Base-by-base conservation (phyloP, 2,329 filamentous ascomycete species). In the Penicillium janthinellum region DNA sequence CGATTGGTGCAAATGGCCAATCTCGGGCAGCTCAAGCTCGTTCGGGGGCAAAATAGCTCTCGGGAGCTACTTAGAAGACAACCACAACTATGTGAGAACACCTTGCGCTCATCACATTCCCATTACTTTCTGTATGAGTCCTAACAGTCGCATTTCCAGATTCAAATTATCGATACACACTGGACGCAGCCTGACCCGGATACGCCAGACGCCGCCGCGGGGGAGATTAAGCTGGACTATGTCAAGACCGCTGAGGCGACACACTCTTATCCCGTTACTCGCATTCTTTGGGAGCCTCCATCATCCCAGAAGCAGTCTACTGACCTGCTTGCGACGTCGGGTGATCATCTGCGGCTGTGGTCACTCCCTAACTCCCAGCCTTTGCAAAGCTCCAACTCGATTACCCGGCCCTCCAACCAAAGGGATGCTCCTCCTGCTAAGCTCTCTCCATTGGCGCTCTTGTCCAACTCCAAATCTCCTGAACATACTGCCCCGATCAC, bases 1-100 rank as follows among this genome's bases (percentile, higher is more conserved):
- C 70, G 95, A 99, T 79, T 99, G 95, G 95, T 99, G 95, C 81
- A 99, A 99, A 78, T 99, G 95, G 94, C 87, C 90, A 15, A 88
- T 94, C 2, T 87, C 92, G 42, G 70, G 88, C 78, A 70, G 60
- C 48, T 67, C 88, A 39, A 75, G 71, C 54, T 80, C 81, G 66
- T 88, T 91, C 63, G 92, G 91, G 3, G 95, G 95, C 41, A 98
- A 98, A 78, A 85, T 99, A 68, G 95, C 95, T 12, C 84, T 99
- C 41, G 95, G 94, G 60, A 99, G 95, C 80, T 98, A 98, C 75
- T 81, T 98, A 54, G 95, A 99, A 78, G 95, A 99, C 77, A 94
- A 93, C 5, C 95, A 99, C 79, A 99, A 99, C 75, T 99, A 96
- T 82, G 92, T 96, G 25, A 39, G 63, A 42, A 15, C 7, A 20